Evolutionary conservation across 257 asterid species (phyloP).

Genomic region (Solanum acaule): DNA sequence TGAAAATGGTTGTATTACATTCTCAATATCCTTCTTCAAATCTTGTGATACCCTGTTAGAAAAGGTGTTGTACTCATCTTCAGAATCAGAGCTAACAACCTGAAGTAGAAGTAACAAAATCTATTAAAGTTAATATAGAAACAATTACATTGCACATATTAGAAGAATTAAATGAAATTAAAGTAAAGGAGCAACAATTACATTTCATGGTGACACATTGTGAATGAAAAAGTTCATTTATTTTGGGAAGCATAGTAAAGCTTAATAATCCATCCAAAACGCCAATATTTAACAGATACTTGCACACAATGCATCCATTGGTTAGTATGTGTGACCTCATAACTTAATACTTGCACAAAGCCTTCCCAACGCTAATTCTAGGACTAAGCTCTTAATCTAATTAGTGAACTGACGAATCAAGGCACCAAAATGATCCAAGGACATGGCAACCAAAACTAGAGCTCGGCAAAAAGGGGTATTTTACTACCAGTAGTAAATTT

Average conservation of each 20-base stretch:
- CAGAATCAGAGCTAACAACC: slow-evolving; percentile 66
- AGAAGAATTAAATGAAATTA: not conserved
- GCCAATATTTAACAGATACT: not conserved
- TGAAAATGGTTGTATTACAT: slow-evolving; percentile 43
- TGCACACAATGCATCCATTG: not conserved
- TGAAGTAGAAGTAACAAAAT: slow-evolving; percentile 10
- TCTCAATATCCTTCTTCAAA: slow-evolving; percentile 30
- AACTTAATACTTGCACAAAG: not conserved
- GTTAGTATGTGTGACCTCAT: not conserved
- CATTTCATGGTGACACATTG: not conserved
- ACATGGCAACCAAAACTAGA: not conserved
- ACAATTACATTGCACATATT: not conserved
- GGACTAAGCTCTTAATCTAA: not conserved
- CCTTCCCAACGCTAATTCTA: not conserved
- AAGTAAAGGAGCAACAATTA: not conserved
- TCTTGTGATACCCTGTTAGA: slow-evolving; percentile 15
- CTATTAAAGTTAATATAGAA: not conserved
- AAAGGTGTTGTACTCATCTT: slow-evolving; percentile 31
- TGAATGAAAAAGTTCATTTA: not conserved
- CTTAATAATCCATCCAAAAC: not conserved
- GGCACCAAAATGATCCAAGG: not conserved
- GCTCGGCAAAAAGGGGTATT: not conserved
- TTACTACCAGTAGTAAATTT: not conserved
- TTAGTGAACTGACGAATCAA: not conserved
- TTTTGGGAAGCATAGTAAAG: not conserved